A percentile compares a stretch with the other conserved stretches of the same genome.
Conservation (phyloP, 345 rosid genomes). For the Hevea brasiliensis region DNA sequence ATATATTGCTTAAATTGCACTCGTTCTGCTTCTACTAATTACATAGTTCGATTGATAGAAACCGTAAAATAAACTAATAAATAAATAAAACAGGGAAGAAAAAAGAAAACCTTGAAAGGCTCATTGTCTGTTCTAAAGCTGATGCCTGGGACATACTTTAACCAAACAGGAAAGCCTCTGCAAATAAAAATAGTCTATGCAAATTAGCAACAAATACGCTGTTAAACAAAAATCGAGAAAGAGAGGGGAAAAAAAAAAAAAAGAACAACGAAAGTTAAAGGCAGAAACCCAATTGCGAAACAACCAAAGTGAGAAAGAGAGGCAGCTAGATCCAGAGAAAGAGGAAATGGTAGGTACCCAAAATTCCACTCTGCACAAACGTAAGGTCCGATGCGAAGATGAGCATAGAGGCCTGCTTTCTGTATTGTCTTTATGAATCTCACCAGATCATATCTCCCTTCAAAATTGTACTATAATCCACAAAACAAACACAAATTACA, state of each 20-base stretch:
- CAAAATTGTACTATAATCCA: slow-evolving; percentile 63
- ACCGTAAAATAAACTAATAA: background rate
- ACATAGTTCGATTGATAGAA: slow-evolving; percentile 4
- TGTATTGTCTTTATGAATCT: slow-evolving; percentile 81
- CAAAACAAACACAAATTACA: slow-evolving; percentile 4
- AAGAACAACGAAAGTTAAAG: no score
- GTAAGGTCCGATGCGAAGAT: slow-evolving; percentile 96
- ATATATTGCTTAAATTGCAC: slow-evolving; percentile 7
- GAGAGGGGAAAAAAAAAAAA: no score
- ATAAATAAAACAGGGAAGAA: no score
- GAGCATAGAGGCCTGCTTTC: slow-evolving; percentile 93
- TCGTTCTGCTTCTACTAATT: slow-evolving; percentile 8
- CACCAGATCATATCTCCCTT: slow-evolving; percentile 95
- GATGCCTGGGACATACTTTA: slow-evolving; percentile 96
- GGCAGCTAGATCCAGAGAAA: slow-evolving; percentile 29
- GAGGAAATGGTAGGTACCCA: slow-evolving; percentile 58
- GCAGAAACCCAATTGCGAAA: background rate
- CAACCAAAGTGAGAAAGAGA: background rate
- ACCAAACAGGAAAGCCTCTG: slow-evolving; percentile 99
- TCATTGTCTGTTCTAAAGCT: slow-evolving; percentile 99
- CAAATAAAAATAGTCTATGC: slow-evolving; percentile 8
- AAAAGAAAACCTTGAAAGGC: slow-evolving; percentile 83
- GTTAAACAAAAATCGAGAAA: background rate
- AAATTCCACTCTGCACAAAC: slow-evolving; percentile 99
- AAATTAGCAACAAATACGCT: background rate